Percentiles rank a stretch among this genome's conserved stretches.
phyloP scores from a whole-genome alignment of 2,329 filamentous ascomycete species.

The Allantophomopsis cytisporea region DNA sequence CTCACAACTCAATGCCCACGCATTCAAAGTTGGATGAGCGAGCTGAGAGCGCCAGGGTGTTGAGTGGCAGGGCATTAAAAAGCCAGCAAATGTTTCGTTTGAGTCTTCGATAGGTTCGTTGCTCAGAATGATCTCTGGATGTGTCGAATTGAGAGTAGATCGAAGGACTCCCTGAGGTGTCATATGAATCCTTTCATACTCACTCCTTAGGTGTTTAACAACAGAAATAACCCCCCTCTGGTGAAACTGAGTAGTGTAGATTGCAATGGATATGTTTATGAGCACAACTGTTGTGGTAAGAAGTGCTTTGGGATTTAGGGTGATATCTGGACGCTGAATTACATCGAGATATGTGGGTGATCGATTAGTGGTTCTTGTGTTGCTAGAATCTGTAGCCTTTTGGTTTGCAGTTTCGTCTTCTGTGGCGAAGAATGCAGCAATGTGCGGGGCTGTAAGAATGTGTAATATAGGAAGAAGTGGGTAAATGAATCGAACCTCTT shows the following conservation, averaged over 20 bases:
- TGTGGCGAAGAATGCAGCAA: slow-evolving; percentile 47
- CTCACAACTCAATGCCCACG: slow-evolving; percentile 82
- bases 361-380: slow-evolving; percentile 8
- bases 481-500: slow-evolving; percentile 95
- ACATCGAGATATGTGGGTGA: slow-evolving; percentile 13
- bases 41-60: slow-evolving; percentile 91
- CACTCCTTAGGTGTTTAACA: slow-evolving; percentile 58
- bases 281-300: slow-evolving; percentile 43
- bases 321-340: slow-evolving; percentile 14
- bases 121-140: not conserved
- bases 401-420: slow-evolving; percentile 9
- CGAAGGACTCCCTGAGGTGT: slow-evolving; percentile 19
- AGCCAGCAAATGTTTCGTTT: slow-evolving; percentile 52
- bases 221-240: slow-evolving; percentile 69
- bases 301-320: slow-evolving; percentile 17
- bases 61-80: slow-evolving; percentile 91
- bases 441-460: slow-evolving; percentile 57
- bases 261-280: slow-evolving; percentile 57
- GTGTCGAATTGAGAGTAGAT: slow-evolving; percentile 1
- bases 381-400: slow-evolving; percentile 8
- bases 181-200: slow-evolving; percentile 49
- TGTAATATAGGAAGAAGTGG: slow-evolving; percentile 81
- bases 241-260: slow-evolving; percentile 65
- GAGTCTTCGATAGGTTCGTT: not conserved
- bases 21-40: slow-evolving; percentile 58